Conservation (phyloP, 2,329 filamentous ascomycete species). For the Sarocladium kiliense region DNA sequence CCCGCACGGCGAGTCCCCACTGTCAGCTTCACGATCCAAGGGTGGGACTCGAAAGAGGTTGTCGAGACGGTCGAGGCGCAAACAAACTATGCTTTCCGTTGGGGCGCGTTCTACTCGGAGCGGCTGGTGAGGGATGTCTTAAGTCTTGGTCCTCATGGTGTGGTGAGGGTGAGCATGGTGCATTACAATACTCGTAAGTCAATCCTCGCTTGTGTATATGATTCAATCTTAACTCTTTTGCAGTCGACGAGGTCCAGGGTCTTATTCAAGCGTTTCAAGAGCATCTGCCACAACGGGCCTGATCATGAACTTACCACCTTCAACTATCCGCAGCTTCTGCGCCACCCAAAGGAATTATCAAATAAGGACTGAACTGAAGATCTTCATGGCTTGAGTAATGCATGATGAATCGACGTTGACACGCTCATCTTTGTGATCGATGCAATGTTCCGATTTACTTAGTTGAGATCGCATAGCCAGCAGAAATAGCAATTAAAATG, state of each 20-base stretch:
- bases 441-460: too few species aligned
- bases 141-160: slow-evolving; percentile 49
- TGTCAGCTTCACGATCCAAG: slow-evolving; percentile 60
- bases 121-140: slow-evolving; percentile 56
- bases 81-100: slow-evolving; percentile 57
- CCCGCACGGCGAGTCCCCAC: slow-evolving; percentile 41
- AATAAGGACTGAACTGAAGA: too few species aligned
- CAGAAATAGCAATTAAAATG: too few species aligned
- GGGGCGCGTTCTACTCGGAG: slow-evolving; percentile 66
- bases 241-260: slow-evolving; percentile 4
- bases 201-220: background rate
- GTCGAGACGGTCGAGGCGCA: slow-evolving; percentile 57
- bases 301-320: background rate
- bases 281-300: background rate
- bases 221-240: background rate
- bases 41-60: slow-evolving; percentile 48
- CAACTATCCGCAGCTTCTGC: too few species aligned
- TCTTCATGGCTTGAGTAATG: too few species aligned
- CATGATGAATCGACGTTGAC: too few species aligned
- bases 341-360: too few species aligned
- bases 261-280: slow-evolving; percentile 1
- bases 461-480: too few species aligned
- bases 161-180: slow-evolving; percentile 65
- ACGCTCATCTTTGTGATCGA: too few species aligned
- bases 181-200: slow-evolving; percentile 59